Evolutionary conservation across 176 grass and related monocot species (phyloP), one percentile per base, ranked within the genome.

Genomic region (Raddia distichophylla): DNA sequence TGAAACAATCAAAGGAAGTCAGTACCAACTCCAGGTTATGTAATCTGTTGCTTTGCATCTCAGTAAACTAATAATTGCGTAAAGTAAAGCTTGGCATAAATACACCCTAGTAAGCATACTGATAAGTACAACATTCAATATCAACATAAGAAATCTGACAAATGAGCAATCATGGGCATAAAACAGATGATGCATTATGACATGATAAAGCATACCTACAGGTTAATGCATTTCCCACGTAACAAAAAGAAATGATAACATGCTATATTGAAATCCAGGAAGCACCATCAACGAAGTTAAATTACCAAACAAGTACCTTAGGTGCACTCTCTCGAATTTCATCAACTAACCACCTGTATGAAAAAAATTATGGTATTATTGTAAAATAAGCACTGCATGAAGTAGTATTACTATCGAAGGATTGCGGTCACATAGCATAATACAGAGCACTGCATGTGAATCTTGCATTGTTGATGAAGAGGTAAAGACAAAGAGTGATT

Each of bases 261-360:
- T 37, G 48, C 54, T 64, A 55, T 13, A 76, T 13, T 9, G 8
- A 77, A 87, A 8, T 49, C 22, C 13, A 78, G 10, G 44, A 76
- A 12, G 15, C 43, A 53, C 67, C 53, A 78, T 22, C 73, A 82
- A 77, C 5, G 12, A 66, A 61, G 49, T 40, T 70, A 78, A 87
- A 70, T 62, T 75, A 37, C 9, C 8, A 61, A 35, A 46, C 8
- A 81, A 59, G 51, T 89, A 91, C 95, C 92, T 93, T 98, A 43
- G 95, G 95, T 74, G 88, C 85, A 81, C 90, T 94, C 85, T 98
- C 95, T 57, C 84, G 88, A 81, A 98, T 81, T 93, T 98, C 95
- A 88, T 94, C 90, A 81, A 98, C 90, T 87, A 98, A 91, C 95
- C 95, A 98, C 81, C 92, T 98, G 77, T 46, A 91, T 35, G 61